Base-by-base conservation (phyloP, 208 protist genomes). In the Tritrichomonas musculus region DNA sequence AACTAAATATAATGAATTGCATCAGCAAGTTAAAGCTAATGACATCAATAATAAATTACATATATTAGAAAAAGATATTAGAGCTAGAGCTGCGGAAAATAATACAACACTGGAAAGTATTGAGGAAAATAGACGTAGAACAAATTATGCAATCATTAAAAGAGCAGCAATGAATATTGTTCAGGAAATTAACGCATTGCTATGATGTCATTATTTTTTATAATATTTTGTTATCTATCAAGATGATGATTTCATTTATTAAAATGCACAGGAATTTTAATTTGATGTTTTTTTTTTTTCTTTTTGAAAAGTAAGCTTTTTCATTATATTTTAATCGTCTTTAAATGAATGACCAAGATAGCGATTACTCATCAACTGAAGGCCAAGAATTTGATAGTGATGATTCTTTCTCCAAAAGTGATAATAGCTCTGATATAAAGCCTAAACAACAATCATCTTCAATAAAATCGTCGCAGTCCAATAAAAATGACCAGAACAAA, bases 101-200 rank as follows among this genome's bases (percentile, higher is more conserved):
- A 36, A 25, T 50, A 20, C 33, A 25, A 82, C 41, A 14, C 30
- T 82, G n/a, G 73, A 82, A 36, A 47, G 41, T 36, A 82, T 82
- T 41, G 73, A 82, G 73, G 73, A 82, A 53, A 36, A 82, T 36
- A 25, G 73, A 25, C 47, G 73, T 53, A 82, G 41, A 36, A 82
- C 73, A 53, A 82, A 82, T 36, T 82, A 82, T 20, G 73, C 73
- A 9, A 82, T 82, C 14, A 41, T 82, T 20, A 82, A 82, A 36
- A 82, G 73, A 44, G n/a, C n/a, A n/a, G 33, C 73, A 3, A 25
- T 82, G 11, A 9, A 25, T 47, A 82, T 82, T 82, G 73, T 82
- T 47, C 25, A 82, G 47, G 73, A 82, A 82, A 82, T 82, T 8
- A 82, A 82, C n/a, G n/a, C n/a, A n/a, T n/a, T n/a, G n/a, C n/a